Base-by-base conservation (phyloP, 306 rosid species). In the Malus fusca region DNA sequence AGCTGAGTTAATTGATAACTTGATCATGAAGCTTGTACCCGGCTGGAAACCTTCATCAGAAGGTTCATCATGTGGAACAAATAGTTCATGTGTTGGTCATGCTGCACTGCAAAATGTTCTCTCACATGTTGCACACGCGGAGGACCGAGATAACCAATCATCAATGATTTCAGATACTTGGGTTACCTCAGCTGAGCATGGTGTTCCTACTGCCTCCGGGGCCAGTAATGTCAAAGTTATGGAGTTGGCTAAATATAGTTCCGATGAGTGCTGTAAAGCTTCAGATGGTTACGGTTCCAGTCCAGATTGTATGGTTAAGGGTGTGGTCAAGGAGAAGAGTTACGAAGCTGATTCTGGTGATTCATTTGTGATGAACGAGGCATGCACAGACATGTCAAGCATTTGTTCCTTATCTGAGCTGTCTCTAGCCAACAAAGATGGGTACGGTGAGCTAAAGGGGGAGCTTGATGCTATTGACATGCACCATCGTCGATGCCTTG, bases 381-480 rank as follows among this genome's bases (percentile, higher is more conserved):
- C 84, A 3, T 78, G 81, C 40, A 81, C 82, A 31, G 74, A 76
- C 48, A 79, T 68, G 52, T 82, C 91, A 26, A 84, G 90, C 84
- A 66, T 74, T 17, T 77, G 82, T 52, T 80, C 83, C 56, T 84
- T 79, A 52, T 74, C 60, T 7, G 69, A 43, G 30, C 46, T 42
- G 59, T 80, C 84, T 62, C 9, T 78, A 46, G 85, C 33, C 12
- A 92, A 82, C 53, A 76, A 77, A 28, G 78, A 75, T 68, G 78
- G 75, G 43, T 40, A 72, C 14, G 59, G 79, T 5, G 88, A 84
- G 79, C 86, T 91, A 35, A 86, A 83, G 83, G 40, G 74, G 86
- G 98, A 91, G 87, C 84, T 91, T 37, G 91, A 82, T 68, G 87
- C 94, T 33, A 91, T 91, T 40, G 89, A 93, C 35, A 18, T 48